Base-by-base conservation (phyloP, 345 rosid species). In the Bruguiera parviflora region DNA sequence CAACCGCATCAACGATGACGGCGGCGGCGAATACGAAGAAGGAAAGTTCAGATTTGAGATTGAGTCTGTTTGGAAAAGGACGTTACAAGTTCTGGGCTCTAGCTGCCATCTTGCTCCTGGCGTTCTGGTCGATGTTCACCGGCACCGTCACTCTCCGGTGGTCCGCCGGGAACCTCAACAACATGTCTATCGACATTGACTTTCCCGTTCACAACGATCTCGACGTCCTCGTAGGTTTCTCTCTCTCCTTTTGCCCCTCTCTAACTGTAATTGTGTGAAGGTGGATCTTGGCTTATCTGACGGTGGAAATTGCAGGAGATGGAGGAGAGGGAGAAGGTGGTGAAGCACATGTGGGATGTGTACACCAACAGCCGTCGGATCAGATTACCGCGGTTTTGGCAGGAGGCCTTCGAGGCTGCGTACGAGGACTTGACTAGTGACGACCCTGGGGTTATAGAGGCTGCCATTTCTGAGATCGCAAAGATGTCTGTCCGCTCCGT, bases 341-440 rank as follows among this genome's bases (percentile, higher is more conserved):
- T 90, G 86, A 88, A 83, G 83, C 96, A 83, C 59, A 90, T 88
- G 89, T 90, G 94, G 94, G 94, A 90, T 79, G 84, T 83, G 57
- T 88, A 88, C 65, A 88, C 84, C 24, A 90, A 77, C 56, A 85
- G 76, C 75, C 90, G 78, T 66, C 84, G 90, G 87, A 81, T 88
- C 75, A 88, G 84, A 65, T 79, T 90, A 39, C 86, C 92, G 51
- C 69, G 83, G 46, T 90, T 90, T 72, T 90, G 96, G 96, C 90
- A 82, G 68, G 78, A 85, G 71, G 96, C 96, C 3, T 90, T 87
- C 29, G 90, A 84, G 72, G 92, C 92, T 75, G 96, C 94, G n/a
- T 90, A 90, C 58, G 94, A 85, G 77, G 94, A 87, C 66, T 79
- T 90, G 67, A 88, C 80, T 11, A 88, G 90, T 71, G 94, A 88